A percentile compares a stretch with the other conserved stretches of the same genome.
Conservation (phyloP, 2,329 filamentous ascomycete species). For the Botrytis squamosa region DNA sequence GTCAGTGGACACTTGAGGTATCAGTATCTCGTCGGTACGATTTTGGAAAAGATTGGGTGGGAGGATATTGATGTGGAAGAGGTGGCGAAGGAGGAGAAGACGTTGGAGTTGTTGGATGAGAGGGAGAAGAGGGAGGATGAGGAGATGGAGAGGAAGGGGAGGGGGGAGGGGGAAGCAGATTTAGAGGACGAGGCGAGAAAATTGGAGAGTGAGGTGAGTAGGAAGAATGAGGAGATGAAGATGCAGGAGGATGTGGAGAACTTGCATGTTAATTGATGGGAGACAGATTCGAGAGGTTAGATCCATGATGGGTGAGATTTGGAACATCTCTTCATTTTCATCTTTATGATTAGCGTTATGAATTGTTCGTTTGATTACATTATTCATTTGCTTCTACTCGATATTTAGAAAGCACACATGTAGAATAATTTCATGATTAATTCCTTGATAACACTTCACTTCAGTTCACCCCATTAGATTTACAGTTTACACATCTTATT, state of each 20-base stretch:
- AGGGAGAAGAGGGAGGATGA: constrained; percentile 43
- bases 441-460: not conserved
- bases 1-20: constrained; percentile 71
- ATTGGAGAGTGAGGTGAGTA: constrained; percentile 29
- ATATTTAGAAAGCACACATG: not conserved
- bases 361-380: not conserved
- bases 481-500: not conserved
- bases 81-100: constrained; percentile 48
- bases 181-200: constrained; percentile 39
- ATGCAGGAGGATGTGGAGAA: constrained; percentile 21
- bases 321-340: not conserved
- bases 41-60: constrained; percentile 66
- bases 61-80: constrained; percentile 49
- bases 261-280: constrained; percentile 16
- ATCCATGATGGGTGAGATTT: no score
- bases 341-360: not conserved
- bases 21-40: constrained; percentile 62
- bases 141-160: constrained; percentile 23
- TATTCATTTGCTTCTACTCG: not conserved
- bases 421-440: not conserved
- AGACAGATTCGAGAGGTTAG: not conserved
- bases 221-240: constrained; percentile 16
- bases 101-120: constrained; percentile 45
- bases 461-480: not conserved
- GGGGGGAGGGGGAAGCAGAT: constrained; percentile 28